Evolutionary conservation across 2,329 filamentous ascomycete genomes (phyloP).

Genomic region (Xylaria sp.): DNA sequence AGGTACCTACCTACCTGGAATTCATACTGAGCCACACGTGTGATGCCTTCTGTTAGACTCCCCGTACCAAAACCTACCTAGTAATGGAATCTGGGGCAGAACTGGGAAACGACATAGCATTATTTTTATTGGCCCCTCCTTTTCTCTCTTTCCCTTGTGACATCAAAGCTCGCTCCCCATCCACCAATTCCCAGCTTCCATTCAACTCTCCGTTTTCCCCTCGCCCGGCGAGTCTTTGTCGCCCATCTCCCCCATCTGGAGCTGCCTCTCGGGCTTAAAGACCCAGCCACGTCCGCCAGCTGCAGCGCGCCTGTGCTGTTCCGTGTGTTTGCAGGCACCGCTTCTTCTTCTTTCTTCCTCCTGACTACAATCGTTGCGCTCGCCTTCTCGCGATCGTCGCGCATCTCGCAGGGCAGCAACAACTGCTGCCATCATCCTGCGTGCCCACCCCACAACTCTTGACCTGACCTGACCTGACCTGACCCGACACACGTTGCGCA

Average conservation of each 20-base stretch:
- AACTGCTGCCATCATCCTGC: slow-evolving; percentile 39
- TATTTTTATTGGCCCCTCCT: slow-evolving; percentile 47
- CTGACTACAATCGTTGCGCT: too few relatives aligned
- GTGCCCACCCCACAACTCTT: slow-evolving; percentile 45
- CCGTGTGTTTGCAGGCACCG: slow-evolving; percentile 22
- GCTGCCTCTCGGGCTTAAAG: neutral
- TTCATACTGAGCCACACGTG: slow-evolving; percentile 13
- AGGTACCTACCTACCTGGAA: neutral
- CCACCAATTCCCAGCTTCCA: slow-evolving; percentile 8
- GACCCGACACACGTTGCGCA: slow-evolving; percentile 44
- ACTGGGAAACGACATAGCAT: slow-evolving; percentile 18
- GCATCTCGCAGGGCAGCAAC: slow-evolving; percentile 38
- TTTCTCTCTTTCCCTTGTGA: slow-evolving; percentile 30
- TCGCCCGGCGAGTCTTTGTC: slow-evolving; percentile 24
- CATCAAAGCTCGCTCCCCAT: slow-evolving; percentile 19
- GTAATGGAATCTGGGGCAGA: slow-evolving; percentile 7
- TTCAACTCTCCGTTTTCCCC: slow-evolving; percentile 1
- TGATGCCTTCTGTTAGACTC: neutral
- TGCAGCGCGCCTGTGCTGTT: slow-evolving; percentile 6
- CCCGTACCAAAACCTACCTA: neutral
- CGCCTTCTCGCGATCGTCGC: slow-evolving; percentile 29
- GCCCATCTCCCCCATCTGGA: slow-evolving; percentile 28
- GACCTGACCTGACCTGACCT: slow-evolving; percentile 43
- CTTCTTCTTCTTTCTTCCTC: neutral
- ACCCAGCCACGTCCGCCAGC: neutral